Evolutionary conservation across 306 rosid species (phyloP), one percentile per base, ranked within the genome.

Genomic region (Geum urbanum): DNA sequence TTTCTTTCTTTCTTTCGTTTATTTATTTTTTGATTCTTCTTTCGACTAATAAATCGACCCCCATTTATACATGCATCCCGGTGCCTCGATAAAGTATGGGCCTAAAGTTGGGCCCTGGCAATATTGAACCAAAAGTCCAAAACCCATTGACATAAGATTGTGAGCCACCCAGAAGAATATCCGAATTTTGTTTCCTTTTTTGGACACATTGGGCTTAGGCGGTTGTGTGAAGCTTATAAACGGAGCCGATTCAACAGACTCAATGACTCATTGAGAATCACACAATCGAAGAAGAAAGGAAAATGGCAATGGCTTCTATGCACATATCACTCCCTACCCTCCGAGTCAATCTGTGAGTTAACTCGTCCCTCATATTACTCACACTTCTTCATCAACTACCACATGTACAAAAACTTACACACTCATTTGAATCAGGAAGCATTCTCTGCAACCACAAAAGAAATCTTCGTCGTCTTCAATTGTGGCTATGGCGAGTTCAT

Each of bases 401-500:
- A 22, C 0, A 6, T 11, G 7, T 59, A 27, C 32, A 27, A 4
- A 20, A 10, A 4, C 15, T 58, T 41, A 57, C 53, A 18, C 10
- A 7, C 59, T 9, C 40, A n/a, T 22, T 27, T 7, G 7, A 50
- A 50, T 10, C 7, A 52, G 56, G 65, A 57, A 61, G 57, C 13
- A 6, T 37, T 44, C 46, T 52, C 8, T 63, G 55, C 54, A 55
- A 55, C 9, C 70, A 22, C 55, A 41, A 24, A 19, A 63, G 66
- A 84, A 89, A 81, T 51, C 46, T 1, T 27, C 32, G 32, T 27
- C 37, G 63, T 13, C 55, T 39, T 24, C 76, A 22, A 89, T 92
- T 61, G 50, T 87, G 81, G 80, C 87, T 22, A 69, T 78, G 70
- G 96, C 97, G 18, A 90, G 90, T 72, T 62, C 87, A 70, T 63